Evolutionary conservation across 169 alveolate species (phyloP).

Genomic region (Plasmodium adleri): DNA sequence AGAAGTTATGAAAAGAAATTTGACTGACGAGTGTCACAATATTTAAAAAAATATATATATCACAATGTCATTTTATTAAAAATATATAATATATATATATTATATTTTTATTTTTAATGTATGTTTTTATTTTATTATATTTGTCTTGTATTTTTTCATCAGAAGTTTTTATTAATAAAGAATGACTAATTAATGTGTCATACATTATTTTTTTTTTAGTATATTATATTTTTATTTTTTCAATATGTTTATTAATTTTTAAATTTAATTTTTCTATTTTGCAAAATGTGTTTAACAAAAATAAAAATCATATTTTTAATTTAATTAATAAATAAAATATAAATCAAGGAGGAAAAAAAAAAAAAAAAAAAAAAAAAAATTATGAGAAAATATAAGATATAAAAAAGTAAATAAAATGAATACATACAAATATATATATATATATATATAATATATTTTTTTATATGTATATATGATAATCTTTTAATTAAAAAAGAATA

Average conservation of each 20-base stretch:
- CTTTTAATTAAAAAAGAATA: too few species aligned
- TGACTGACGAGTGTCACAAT: constrained; percentile 64
- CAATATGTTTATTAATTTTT: constrained; percentile 1
- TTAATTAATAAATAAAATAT: background rate
- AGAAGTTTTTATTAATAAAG: background rate
- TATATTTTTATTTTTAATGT: background rate
- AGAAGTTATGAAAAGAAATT: constrained; percentile 73
- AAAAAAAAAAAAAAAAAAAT: constrained; percentile 2
- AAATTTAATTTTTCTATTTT: constrained; percentile 7
- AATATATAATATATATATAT: background rate
- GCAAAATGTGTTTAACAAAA: constrained; percentile 4
- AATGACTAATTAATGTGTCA: background rate
- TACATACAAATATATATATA: too few species aligned
- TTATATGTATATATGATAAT: too few species aligned
- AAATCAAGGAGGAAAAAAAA: constrained; percentile 3
- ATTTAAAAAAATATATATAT: background rate
- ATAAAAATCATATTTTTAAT: background rate
- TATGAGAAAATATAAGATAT: background rate
- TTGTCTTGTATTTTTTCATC: background rate
- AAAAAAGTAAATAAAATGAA: too few species aligned
- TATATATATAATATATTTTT: too few species aligned
- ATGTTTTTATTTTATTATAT: background rate
- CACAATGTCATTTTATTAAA: background rate
- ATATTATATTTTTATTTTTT: constrained; percentile 2
- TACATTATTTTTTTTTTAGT: constrained; percentile 8